Base-by-base conservation (phyloP, 495 filamentous ascomycete genomes). In the Talaromyces proteolyticus region DNA sequence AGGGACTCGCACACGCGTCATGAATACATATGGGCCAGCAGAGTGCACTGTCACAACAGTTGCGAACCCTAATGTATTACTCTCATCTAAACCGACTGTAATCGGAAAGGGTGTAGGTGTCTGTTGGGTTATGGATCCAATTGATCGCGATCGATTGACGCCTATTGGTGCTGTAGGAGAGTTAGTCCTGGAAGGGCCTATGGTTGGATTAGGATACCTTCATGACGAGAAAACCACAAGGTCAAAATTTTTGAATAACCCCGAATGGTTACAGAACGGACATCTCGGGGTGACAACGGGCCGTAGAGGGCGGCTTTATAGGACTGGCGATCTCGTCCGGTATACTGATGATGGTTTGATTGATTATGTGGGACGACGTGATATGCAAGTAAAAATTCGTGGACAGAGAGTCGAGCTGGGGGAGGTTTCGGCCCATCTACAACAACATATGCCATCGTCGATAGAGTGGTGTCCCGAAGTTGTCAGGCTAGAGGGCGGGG, bases 321-420 rank as follows among this genome's bases (percentile, higher is more conserved):
- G 45, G 4, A 48, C 45, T 10, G 45, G 45, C 8, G 45, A 48
- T 37, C 36, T 48, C 14, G 45, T 48, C 17, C 45, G 45, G 10
- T 94, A 88, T 54, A 79, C 79, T 29, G 77, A 80, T 2, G 75
- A 84, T 48, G 93, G 91, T 36, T 80, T 84, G 55, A 82, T 88
- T 29, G 85, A 86, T 54, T 85, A 78, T 57, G 76, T 79, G 19
- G 91, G 91, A 17, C 81, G 93, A 42, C 86, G 81, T 6, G 92
- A 97, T 59, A 78, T 88, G 57, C 92, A 96, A 58, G 86, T 95
- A 60, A 96, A 96, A 72, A 94, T 97, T 54, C 85, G 92, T 42
- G 92, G 91, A 8, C 96, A 96, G 73, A 77, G 92, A 47, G 93
- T 97, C 56, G 91, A 97, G 67, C 82, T 97, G 23, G 88, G 87